Evolutionary conservation across 352 stramenopile species (phyloP), one percentile per base, ranked within the genome.

Genomic region (Plasmopara muralis): DNA sequence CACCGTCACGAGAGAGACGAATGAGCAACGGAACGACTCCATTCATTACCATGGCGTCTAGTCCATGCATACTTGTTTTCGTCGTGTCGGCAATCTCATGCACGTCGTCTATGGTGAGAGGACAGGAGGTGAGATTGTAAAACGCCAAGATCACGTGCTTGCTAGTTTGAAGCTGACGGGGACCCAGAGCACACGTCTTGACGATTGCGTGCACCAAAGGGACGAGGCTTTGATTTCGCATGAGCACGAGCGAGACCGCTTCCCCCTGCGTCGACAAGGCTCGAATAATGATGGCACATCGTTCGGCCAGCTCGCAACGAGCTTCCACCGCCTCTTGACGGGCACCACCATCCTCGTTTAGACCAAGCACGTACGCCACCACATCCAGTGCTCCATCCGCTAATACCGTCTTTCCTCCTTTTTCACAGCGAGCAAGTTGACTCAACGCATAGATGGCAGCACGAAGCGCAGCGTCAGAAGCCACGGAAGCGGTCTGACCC

Each of bases 101-200:
- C 3, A 50, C 50, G 16, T 62, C 43, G 13, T 69, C 61, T 9
- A 50, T 25, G 13, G 37, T 66, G 5, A 67, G 35, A 5, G 74
- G 79, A 47, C 58, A 75, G 5, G 68, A 73, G 1, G 74, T 87
- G 47, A 89, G 62, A 53, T 89, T 89, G 60, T 92, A 89, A 38
- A 89, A 66, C 8, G 76, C 70, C 40, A 89, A 44, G 43, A 92
- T 83, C 10, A 72, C 64, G 54, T 90, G 77, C 43, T 73, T 71
- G 39, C 57, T 60, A 14, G 62, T 45, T 30, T 68, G 70, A 18
- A 74, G 50, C 28, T 87, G 79, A 9, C 69, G 68, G 9, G 55
- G 57, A 7, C 65, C 62, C 28, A 53, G 47, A n/a, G 57, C 63
- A 20, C 57, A 66, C 18, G 58, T 55, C 4, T 28, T 47, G 0